These are phyloP conservation scores for Tillandsia fasciculata DNA, from an alignment of 176 grass and related monocot species.

Conservation along the genomic window DNA sequence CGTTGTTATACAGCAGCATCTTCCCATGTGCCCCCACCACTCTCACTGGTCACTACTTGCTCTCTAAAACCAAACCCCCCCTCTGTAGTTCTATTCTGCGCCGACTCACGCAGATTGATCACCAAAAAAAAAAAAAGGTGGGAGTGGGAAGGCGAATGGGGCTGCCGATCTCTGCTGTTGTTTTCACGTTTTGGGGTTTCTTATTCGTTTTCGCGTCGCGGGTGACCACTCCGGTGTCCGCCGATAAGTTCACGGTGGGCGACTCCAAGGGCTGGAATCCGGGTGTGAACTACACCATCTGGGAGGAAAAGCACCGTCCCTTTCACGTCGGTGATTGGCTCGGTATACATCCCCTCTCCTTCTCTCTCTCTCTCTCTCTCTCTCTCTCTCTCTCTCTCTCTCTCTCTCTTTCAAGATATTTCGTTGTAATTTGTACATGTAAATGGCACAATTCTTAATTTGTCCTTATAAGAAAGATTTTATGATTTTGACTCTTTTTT, in stretches of 20 bases:
- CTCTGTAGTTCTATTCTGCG: not conserved
- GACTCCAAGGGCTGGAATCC: conserved; percentile 85
- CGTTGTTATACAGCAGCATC: not conserved
- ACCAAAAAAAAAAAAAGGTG: too few species aligned
- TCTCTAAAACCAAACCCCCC: not conserved
- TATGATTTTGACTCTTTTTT: not conserved
- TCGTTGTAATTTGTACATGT: too few species aligned
- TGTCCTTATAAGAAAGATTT: too few species aligned
- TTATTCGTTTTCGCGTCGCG: conserved; percentile 9
- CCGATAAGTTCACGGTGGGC: conserved; percentile 63
- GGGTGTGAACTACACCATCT: conserved; percentile 74
- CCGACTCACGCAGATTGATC: not conserved
- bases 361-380: not conserved
- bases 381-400: not conserved
- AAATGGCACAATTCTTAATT: too few species aligned
- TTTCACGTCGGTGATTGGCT: conserved; percentile 97
- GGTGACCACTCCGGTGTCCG: conserved; percentile 23
- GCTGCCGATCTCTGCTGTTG: not conserved
- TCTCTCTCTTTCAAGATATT: too few species aligned
- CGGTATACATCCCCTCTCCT: conserved; percentile 28
- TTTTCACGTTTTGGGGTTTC: not conserved
- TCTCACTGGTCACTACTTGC: not conserved
- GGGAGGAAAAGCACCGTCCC: conserved; percentile 59
- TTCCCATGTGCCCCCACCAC: not conserved
- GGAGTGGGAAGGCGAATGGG: not conserved